These are phyloP conservation scores for Podaxis carcinomalis DNA, from an alignment of 768 basidiomycete genomes.

Conservation along the genomic window DNA sequence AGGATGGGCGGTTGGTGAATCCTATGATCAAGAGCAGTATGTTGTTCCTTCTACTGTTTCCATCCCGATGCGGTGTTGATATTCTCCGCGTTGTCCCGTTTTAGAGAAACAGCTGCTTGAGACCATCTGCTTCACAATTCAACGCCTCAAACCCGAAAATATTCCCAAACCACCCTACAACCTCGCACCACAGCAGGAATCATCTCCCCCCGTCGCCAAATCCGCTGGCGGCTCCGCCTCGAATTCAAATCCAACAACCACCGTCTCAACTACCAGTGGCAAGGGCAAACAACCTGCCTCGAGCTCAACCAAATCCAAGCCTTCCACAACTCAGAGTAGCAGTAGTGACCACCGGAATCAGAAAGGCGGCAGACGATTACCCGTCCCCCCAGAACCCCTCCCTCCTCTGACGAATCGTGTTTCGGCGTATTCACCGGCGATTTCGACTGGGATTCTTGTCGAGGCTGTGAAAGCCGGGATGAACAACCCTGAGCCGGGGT, in stretches of 20 bases:
- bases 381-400: conserved; percentile 72
- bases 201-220: conserved; percentile 11
- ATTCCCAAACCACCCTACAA: conserved; percentile 63
- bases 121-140: conserved; percentile 69
- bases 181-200: conserved; percentile 14
- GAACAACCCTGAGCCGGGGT: conserved; percentile 39
- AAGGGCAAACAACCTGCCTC: conserved; percentile 51
- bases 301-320: conserved; percentile 16
- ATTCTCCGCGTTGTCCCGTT: neutral
- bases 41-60: conserved; percentile 22
- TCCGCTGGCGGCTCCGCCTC: conserved; percentile 3
- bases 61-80: neutral
- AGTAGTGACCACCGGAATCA: conserved; percentile 17
- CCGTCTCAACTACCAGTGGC: conserved; percentile 18
- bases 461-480: conserved; percentile 86
- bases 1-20: conserved; percentile 65
- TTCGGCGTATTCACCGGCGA: conserved; percentile 75
- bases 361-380: conserved; percentile 43
- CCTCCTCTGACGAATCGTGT: conserved; percentile 71
- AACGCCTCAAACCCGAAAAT: conserved; percentile 65
- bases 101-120: conserved; percentile 79
- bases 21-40: conserved; percentile 73
- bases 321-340: conserved; percentile 7
- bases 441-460: conserved; percentile 73
- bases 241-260: conserved; percentile 20